These are phyloP conservation scores for Aspergillus avenaceus DNA, from an alignment of 495 filamentous ascomycete genomes.

Conservation along the genomic window DNA sequence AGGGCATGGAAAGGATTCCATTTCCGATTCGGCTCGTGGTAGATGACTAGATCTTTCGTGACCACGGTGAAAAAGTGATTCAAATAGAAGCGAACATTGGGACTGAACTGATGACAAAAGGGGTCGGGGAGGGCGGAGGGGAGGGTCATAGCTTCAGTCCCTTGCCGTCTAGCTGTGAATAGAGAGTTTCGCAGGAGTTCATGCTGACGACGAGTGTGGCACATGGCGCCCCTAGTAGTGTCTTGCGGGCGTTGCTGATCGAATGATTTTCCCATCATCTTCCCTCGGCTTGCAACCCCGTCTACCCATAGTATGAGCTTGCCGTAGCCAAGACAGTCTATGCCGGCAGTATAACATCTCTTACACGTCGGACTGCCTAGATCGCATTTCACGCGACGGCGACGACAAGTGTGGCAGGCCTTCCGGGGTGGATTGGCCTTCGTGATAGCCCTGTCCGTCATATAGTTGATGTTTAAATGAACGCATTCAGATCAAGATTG, in stretches of 20 bases:
- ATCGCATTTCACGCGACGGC: slow-evolving; percentile 4
- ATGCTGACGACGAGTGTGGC: too few relatives aligned
- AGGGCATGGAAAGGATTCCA: background rate
- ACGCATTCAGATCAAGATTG: too few relatives aligned
- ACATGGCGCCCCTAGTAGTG: too few relatives aligned
- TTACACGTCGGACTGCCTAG: background rate
- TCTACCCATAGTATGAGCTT: slow-evolving; percentile 1
- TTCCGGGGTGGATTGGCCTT: too few relatives aligned
- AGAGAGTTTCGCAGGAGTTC: too few relatives aligned
- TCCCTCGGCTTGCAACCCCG: slow-evolving; percentile 6
- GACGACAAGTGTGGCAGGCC: slow-evolving; percentile 5
- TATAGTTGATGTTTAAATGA: too few relatives aligned
- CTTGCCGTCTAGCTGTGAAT: too few relatives aligned
- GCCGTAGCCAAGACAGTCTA: slow-evolving; percentile 6
- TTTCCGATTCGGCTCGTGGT: background rate
- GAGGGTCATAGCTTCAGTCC: background rate
- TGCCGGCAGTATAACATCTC: background rate
- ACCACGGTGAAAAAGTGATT: background rate
- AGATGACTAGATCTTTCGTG: slow-evolving; percentile 3
- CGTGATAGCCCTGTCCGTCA: too few relatives aligned
- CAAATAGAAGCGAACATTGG: background rate
- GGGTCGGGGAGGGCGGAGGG: background rate
- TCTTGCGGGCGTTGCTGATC: background rate
- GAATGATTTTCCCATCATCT: slow-evolving; percentile 7
- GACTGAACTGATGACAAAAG: background rate